These are phyloP conservation scores for Hemisphaericaspora xylofermentans DNA, from an alignment of 1,139 yeast genomes.

Conservation along the genomic window DNA sequence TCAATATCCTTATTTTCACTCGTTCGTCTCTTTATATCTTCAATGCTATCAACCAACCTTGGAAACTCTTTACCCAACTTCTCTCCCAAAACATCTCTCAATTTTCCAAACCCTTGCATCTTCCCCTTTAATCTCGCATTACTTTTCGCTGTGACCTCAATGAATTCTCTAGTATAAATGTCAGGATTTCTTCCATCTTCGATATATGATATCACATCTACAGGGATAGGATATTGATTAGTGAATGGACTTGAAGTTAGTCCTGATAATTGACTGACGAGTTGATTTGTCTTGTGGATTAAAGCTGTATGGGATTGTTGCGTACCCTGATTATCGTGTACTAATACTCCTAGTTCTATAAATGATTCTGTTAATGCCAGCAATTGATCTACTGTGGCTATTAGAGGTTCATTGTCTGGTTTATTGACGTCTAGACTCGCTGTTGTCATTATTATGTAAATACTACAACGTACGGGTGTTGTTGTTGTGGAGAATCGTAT, in stretches of 20 bases:
- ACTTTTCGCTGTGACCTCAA: conserved; percentile 84
- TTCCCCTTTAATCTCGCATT: conserved; percentile 89
- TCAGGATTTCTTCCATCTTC: conserved; percentile 98
- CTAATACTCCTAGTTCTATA: conserved; percentile 84
- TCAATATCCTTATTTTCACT: not conserved
- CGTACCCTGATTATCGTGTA: conserved; percentile 92
- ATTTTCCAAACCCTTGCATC: conserved; percentile 56
- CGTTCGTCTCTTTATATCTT: conserved; percentile 34
- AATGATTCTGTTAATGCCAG: conserved; percentile 78
- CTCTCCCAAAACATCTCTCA: conserved; percentile 64
- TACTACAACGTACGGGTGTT: not conserved
- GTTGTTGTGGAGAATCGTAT: not conserved
- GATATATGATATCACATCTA: conserved; percentile 78
- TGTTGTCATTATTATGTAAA: conserved; percentile 32
- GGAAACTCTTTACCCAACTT: conserved; percentile 79
- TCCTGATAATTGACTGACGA: conserved; percentile 37
- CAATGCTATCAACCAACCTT: conserved; percentile 48
- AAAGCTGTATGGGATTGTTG: conserved; percentile 46
- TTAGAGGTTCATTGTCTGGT: conserved; percentile 43
- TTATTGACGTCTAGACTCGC: conserved; percentile 24
- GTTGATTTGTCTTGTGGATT: conserved; percentile 41
- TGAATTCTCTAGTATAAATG: conserved; percentile 92
- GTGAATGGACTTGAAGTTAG: conserved; percentile 35
- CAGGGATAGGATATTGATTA: conserved; percentile 55
- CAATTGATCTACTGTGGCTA: conserved; percentile 56